These are phyloP conservation scores for Telfairia occidentalis DNA, from an alignment of 331 rosid genomes.

Conservation along the genomic window DNA sequence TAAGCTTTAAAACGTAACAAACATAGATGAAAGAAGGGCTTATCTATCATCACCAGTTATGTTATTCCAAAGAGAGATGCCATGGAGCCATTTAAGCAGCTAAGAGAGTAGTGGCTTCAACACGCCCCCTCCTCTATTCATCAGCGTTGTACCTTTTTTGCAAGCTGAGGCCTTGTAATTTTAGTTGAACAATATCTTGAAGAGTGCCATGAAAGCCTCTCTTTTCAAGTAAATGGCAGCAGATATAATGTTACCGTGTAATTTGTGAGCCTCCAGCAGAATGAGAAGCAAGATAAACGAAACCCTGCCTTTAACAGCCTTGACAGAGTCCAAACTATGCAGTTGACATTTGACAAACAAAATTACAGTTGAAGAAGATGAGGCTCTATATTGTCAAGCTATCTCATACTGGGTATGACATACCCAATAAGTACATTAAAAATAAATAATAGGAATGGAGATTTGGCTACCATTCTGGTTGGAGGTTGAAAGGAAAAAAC, in stretches of 20 bases:
- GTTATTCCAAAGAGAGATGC: not conserved
- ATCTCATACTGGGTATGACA: not conserved
- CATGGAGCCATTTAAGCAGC: not conserved
- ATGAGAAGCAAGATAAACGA: not conserved
- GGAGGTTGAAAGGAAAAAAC: not conserved
- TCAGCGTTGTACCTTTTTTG: not conserved
- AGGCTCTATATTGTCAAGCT: not conserved
- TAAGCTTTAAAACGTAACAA: not conserved
- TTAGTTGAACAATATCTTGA: not conserved
- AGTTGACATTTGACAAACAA: not conserved
- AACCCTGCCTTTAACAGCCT: not conserved
- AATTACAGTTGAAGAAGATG: not conserved
- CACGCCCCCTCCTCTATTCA: not conserved
- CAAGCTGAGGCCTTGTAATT: not conserved
- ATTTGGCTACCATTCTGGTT: not conserved
- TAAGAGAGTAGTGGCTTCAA: not conserved
- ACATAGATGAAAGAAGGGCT: not conserved
- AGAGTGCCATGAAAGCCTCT: not conserved
- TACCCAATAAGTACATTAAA: not conserved
- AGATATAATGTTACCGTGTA: not conserved
- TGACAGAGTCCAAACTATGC: not conserved
- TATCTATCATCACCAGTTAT: not conserved
- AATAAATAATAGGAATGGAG: not conserved
- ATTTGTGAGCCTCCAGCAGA: not conserved
- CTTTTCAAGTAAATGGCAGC: not conserved